Percentiles rank a stretch among this genome's conserved stretches.
phyloP scores from a whole-genome alignment of 768 basidiomycete genomes.

The Chiua virens region DNA sequence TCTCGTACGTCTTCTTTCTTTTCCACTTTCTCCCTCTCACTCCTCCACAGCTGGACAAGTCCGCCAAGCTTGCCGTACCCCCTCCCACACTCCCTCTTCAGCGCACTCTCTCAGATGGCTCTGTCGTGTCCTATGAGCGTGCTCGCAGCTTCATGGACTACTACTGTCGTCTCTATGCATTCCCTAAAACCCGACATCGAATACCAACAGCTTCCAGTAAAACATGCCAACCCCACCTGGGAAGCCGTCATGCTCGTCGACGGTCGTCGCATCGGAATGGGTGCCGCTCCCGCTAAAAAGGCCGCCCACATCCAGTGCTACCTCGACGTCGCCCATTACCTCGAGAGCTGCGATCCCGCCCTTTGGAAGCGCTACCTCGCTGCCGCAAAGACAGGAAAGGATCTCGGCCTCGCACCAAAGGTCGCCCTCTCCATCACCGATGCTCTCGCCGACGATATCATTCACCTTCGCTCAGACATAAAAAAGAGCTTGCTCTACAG shows the following conservation, averaged over 20 bases:
- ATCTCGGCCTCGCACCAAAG: conserved; percentile 69
- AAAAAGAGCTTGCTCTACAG: conserved; percentile 61
- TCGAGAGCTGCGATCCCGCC: conserved; percentile 78
- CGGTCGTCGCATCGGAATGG: conserved; percentile 81
- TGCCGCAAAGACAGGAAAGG: conserved; percentile 61
- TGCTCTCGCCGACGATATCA: conserved; percentile 64
- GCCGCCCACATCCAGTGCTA: conserved; percentile 68
- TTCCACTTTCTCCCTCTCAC: not conserved
- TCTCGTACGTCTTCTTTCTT: conserved; percentile 49
- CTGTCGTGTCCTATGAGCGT: conserved; percentile 61
- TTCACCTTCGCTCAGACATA: conserved; percentile 68
- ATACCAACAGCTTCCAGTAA: conserved; percentile 39
- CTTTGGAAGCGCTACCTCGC: conserved; percentile 75
- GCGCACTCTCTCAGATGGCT: conserved; percentile 58
- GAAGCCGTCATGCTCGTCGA: conserved; percentile 76
- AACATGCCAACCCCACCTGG: conserved; percentile 43
- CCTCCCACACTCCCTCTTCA: conserved; percentile 11
- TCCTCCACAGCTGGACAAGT: conserved; percentile 27
- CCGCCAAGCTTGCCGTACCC: conserved; percentile 20
- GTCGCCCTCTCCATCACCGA: conserved; percentile 66
- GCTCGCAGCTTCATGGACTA: conserved; percentile 94
- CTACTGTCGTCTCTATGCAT: conserved; percentile 80
- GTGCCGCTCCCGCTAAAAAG: conserved; percentile 69
- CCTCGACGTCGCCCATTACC: conserved; percentile 84
- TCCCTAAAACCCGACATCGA: conserved; percentile 71